Evolutionary conservation across 345 rosid species (phyloP), one percentile per base, ranked within the genome.

Genomic region (Hypericum perforatum): DNA sequence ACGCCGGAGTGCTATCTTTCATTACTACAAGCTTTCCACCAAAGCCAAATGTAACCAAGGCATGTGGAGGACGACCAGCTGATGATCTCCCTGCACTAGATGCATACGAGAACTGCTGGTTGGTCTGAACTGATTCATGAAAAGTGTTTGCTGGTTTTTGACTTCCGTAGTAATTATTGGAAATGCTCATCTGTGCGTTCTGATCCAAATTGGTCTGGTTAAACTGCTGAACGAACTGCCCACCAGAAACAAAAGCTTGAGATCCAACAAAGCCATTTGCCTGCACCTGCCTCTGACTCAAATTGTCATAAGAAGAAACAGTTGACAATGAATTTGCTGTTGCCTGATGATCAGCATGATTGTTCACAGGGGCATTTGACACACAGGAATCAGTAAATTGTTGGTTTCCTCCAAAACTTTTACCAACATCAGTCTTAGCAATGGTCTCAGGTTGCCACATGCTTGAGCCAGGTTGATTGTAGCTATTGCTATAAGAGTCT

Each of bases 51-150:
- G 76, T 67, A 69, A 86, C 84, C 70, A 89, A 72, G 22, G 91
- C 85, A 76, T 89, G 95, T 37, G 95, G 78, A 64, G 97, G 99
- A 65, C 99, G 97, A 16, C 95, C 89, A 69, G 86, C 95, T 56
- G 97, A 67, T 46, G 97, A 84, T 70, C 85, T 82, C 66, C 80
- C 89, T 0, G 57, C 37, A 67, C 46, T 63, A 53, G 81, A 70
- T 55, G 77, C 74, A 76, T 67, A 75, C 58, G 80, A 69, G 74
- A 80, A 77, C 67, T 64, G 79, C 69, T 77, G 81, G 69, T 65
- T 71, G 52, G 61, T 63, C 68, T 75, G 89, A 72, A 70, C 69
- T 9, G 85, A 56, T 63, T 85, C 81, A 50, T 66, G 86, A 38
- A 68, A 6, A 63, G 52, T 59, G 63, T 52, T 71, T 58, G 16